Evolutionary conservation across 352 stramenopile species (phyloP), one percentile per base, ranked within the genome.

Genomic region (Phytopythium cucurbitacearum): DNA sequence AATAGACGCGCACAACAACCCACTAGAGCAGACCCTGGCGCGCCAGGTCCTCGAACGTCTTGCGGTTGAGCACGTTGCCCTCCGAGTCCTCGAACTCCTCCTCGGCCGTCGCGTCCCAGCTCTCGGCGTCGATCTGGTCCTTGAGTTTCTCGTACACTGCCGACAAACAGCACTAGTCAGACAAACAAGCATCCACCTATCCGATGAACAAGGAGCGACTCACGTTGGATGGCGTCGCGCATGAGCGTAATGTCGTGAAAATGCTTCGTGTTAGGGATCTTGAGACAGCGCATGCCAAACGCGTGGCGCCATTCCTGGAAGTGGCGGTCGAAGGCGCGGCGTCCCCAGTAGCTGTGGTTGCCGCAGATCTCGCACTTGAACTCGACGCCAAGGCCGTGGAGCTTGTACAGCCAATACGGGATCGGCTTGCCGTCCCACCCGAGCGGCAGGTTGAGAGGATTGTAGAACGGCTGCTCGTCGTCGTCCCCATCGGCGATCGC

Each of bases 311-410:
- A 98, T 71, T 99, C 96, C 53, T 98, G 94, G 65, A 99, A 99
- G 72, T 99, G 97, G 16, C 91, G 88, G 59, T 99, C 96, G 69
- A 99, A 99, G 47, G 94, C 95, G 53, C 92, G 85, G 39, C 95
- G 77, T 15, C 97, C 97, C 70, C 95, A 97, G 77, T 99, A 99
- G 43, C 86, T 97, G 74, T 99, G 91, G 64, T 99, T 98, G 7
- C 97, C 97, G 73, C 97, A 99, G 47, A 99, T 99, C 70, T 99
- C 97, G 67, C 97, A 99, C 56, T 97, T 96, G 80, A 93, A 99
- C 78, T 98, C 97, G 45, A 98, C 89, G 59, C 98, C 97, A 28
- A 99, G 89, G 2, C 97, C 97, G 64, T 99, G 97, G 34, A 99
- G 77, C 78, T 99, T 99, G 85, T 99, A 99, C 51, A 99, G 77